phyloP scores from a whole-genome alignment of 768 basidiomycete genomes.

The Boletus reticulatus region DNA sequence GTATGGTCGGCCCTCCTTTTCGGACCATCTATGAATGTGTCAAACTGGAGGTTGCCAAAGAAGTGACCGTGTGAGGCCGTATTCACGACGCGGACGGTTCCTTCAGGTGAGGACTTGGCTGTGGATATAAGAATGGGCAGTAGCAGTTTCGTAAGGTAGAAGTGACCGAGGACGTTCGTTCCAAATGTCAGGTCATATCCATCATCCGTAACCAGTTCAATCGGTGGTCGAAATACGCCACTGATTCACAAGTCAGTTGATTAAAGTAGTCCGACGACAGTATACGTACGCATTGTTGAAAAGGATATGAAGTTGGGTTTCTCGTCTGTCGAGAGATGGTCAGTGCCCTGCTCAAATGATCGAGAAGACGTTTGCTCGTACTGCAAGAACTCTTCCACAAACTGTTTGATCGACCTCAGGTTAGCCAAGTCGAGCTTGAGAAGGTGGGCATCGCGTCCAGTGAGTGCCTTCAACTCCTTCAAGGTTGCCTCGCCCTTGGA shows the following conservation, averaged over 20 bases:
- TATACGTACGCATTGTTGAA: slow-evolving; percentile 9
- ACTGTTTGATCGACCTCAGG: slow-evolving; percentile 28
- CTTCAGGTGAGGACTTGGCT: slow-evolving; percentile 15
- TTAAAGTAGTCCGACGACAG: too few species aligned
- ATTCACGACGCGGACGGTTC: too few species aligned
- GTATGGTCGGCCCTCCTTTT: slow-evolving; percentile 27
- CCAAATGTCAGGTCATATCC: slow-evolving; percentile 9
- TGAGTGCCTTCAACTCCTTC: slow-evolving; percentile 37
- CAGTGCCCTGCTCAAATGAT: slow-evolving; percentile 24
- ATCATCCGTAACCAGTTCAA: neutral
- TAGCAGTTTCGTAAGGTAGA: slow-evolving; percentile 5
- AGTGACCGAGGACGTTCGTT: slow-evolving; percentile 9
- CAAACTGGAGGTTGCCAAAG: too few species aligned
- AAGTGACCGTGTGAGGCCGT: too few species aligned
- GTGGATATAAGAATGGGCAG: slow-evolving; percentile 19
- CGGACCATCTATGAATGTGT: slow-evolving; percentile 38
- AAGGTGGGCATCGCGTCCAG: slow-evolving; percentile 28
- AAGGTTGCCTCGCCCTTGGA: slow-evolving; percentile 41
- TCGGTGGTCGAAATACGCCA: neutral
- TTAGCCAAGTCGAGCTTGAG: slow-evolving; percentile 34
- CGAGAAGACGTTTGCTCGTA: slow-evolving; percentile 21
- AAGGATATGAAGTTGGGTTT: neutral
- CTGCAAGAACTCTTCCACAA: slow-evolving; percentile 31
- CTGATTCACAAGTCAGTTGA: neutral
- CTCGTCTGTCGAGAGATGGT: slow-evolving; percentile 4